Conservation (phyloP, 176 grass and related monocot genomes). For the Musa acuminata region DNA sequence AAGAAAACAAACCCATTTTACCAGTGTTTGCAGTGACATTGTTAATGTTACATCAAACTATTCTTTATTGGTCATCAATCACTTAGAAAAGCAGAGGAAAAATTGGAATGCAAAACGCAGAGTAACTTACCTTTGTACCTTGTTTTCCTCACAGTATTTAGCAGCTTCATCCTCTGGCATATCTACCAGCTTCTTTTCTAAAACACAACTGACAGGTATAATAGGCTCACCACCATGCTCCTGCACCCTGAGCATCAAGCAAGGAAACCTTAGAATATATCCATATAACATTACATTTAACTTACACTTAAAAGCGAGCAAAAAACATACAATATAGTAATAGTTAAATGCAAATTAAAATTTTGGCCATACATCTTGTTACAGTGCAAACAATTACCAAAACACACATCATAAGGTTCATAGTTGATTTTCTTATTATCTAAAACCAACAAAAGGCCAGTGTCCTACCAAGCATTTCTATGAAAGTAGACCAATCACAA, state of each 20-base stretch:
- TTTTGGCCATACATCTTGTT: too few relatives aligned
- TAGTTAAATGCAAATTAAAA: too few relatives aligned
- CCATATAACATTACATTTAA: too few relatives aligned
- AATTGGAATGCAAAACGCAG: not conserved
- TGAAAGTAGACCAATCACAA: not conserved
- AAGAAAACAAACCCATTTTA: too few relatives aligned
- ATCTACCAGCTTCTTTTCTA: constrained; percentile 80
- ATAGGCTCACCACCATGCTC: constrained; percentile 92
- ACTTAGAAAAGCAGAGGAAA: not conserved
- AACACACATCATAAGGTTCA: not conserved
- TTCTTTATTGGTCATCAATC: not conserved
- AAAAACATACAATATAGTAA: too few relatives aligned
- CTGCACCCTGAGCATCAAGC: constrained; percentile 46
- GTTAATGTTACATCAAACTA: not conserved
- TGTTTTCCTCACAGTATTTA: constrained; percentile 88
- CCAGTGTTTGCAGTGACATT: too few relatives aligned
- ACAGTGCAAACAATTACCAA: too few relatives aligned
- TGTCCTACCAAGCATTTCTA: too few relatives aligned
- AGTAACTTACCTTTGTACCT: constrained; percentile 50
- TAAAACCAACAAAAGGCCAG: not conserved
- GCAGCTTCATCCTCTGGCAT: constrained; percentile 95
- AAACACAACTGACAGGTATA: constrained; percentile 86
- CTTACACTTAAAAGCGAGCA: too few relatives aligned
- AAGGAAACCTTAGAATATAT: not conserved
- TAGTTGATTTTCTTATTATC: not conserved